phyloP scores from a whole-genome alignment of 768 basidiomycete species.

The Boletus fagicola region DNA sequence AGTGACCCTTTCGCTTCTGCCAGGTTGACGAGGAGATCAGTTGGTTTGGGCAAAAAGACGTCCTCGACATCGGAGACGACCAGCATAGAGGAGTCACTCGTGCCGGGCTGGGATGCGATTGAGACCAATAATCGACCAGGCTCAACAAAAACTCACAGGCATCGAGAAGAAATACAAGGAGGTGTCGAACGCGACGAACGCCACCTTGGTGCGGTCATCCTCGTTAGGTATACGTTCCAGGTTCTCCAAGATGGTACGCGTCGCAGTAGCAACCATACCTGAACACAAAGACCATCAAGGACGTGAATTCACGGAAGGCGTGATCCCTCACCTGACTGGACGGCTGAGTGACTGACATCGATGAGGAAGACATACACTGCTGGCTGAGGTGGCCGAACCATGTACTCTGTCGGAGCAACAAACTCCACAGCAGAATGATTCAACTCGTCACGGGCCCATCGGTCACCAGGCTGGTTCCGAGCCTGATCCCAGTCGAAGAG shows the following conservation, averaged over 20 bases:
- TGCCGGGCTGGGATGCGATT: constrained; percentile 48
- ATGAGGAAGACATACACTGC: constrained; percentile 97
- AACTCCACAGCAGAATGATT: constrained; percentile 95
- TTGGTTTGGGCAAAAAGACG: constrained; percentile 96
- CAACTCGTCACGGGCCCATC: constrained; percentile 91
- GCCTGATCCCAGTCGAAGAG: constrained; percentile 98
- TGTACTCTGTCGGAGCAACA: constrained; percentile 98
- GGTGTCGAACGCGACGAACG: constrained; percentile 88
- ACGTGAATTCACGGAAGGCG: background rate
- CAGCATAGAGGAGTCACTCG: constrained; percentile 85
- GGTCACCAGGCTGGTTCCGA: constrained; percentile 89
- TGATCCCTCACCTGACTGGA: constrained; percentile 74
- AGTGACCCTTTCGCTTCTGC: constrained; percentile 77
- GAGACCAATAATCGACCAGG: background rate
- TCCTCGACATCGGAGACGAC: constrained; percentile 97
- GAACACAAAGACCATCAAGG: background rate
- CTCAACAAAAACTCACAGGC: constrained; percentile 41
- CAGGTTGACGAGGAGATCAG: constrained; percentile 93
- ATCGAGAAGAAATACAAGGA: constrained; percentile 97
- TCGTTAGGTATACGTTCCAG: constrained; percentile 95
- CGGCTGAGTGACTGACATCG: constrained; percentile 90
- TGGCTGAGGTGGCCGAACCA: constrained; percentile 98
- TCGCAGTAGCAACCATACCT: constrained; percentile 99
- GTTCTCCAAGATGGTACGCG: constrained; percentile 92
- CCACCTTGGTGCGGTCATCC: constrained; percentile 87